These are phyloP conservation scores for Vitis rotundifolia DNA, from an alignment of 164 flowering plant species.

Conservation along the genomic window DNA sequence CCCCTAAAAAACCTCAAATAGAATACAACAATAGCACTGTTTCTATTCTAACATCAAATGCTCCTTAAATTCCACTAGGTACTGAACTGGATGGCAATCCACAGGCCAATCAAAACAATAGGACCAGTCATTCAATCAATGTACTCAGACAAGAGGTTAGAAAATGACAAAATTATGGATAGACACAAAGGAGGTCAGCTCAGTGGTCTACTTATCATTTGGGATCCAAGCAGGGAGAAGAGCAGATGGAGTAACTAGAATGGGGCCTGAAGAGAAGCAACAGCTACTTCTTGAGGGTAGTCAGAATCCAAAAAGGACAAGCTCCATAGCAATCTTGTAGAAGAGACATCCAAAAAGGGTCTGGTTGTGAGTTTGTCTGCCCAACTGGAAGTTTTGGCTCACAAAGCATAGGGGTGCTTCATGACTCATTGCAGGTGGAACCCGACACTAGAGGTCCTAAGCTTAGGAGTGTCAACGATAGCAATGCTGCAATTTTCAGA, in stretches of 20 bases:
- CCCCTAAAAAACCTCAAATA: not conserved
- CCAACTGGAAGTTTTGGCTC: slow-evolving; percentile 46
- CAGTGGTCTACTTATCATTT: slow-evolving; percentile 43
- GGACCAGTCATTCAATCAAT: slow-evolving; percentile 49
- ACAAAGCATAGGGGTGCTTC: slow-evolving; percentile 52
- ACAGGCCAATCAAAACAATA: slow-evolving; percentile 22
- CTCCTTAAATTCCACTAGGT: slow-evolving; percentile 10
- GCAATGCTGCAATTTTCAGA: slow-evolving; percentile 51
- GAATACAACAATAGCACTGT: not conserved
- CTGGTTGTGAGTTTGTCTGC: slow-evolving; percentile 44
- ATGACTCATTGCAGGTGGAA: slow-evolving; percentile 64
- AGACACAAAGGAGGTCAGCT: slow-evolving; percentile 17
- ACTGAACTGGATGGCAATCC: slow-evolving; percentile 24
- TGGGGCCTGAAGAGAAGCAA: slow-evolving; percentile 17
- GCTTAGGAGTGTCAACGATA: slow-evolving; percentile 59
- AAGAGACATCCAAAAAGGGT: slow-evolving; percentile 31
- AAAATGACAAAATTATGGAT: slow-evolving; percentile 25
- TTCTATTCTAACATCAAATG: too few species aligned
- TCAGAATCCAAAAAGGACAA: slow-evolving; percentile 36
- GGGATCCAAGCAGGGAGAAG: slow-evolving; percentile 36
- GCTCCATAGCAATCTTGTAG: slow-evolving; percentile 33
- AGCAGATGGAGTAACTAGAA: slow-evolving; percentile 38
- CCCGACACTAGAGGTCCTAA: slow-evolving; percentile 49
- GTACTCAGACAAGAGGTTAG: slow-evolving; percentile 10
- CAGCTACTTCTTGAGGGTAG: slow-evolving; percentile 43